Evolutionary conservation across 352 stramenopile species (phyloP), one percentile per base, ranked within the genome.

Genomic region (Globisporangium solare): DNA sequence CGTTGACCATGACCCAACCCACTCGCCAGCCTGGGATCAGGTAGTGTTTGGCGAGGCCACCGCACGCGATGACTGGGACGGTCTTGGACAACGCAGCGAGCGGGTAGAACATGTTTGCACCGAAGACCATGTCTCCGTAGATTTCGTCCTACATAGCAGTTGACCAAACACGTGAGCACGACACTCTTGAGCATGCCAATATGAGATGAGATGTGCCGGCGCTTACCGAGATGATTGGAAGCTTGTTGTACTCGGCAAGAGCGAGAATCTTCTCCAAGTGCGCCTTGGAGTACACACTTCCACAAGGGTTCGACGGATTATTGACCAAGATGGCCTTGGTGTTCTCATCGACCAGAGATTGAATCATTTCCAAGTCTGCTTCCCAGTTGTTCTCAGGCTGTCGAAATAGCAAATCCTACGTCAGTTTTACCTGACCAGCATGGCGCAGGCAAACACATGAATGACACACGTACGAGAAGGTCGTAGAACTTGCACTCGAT

Each of bases 1-100:
- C 95, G 60, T 98, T 88, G 53, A 99, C 90, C 51, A 97, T 80
- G 47, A 98, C 63, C 95, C 96, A 99, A 20, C 96, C 96, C 8
- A 98, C 77, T 54, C 96, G 83, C 92, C 94, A 98, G 31, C 96
- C 96, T 17, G 96, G 94, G 17, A 98, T 78, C 17, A 98, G 70
- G 66, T 97, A 99, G 60, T 98, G 92, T 72, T 99, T 99, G 13
- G 93, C 94, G 15, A 98, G 63, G n/a, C 89, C 88, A 43, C 85
- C 73, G 17, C 94, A 69, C 8, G 82, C 69, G 12, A 97, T 67
- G 10, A 97, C 76, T 0, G 88, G 88, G 1, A 96, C 87, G 12
- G 74, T 88, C 47, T 76, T 86, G 17, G 86, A 89, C 40, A 96
- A 65, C 10, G 79, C 70, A 0, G 85, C 92, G 60, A 98, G 85